Base-by-base conservation (phyloP, 2,329 filamentous ascomycete species). In the Magnaporthiopsis rhizophila region DNA sequence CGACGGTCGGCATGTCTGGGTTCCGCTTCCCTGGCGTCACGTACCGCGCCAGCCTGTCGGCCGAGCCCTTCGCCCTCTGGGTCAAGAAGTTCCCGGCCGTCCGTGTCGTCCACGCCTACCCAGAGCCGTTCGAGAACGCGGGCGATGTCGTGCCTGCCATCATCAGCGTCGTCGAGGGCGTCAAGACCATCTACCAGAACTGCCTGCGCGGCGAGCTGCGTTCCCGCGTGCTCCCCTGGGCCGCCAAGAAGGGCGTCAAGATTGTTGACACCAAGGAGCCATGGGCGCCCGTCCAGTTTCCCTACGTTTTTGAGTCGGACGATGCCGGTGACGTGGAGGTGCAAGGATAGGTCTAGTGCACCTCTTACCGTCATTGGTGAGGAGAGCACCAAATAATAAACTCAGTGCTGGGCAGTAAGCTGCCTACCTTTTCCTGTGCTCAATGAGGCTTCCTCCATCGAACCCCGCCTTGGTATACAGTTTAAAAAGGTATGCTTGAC, bases 51-150 rank as follows among this genome's bases (percentile, higher is more conserved):
- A 60, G 24, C 21, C 32, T 65, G 32, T 61, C 61, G 1, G 65
- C 65, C 12, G 62, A 64, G 28, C 32, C 64, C 0, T 65, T 63
- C 18, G 18, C 67, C 15, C 62, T 65, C 59, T 69, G 68, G 68
- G 56, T 65, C n/a, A 24, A 34, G 8, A 63, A 61, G 59, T 68
- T 69, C 56, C 45, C 53, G 3, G 12, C 30, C 34, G 64, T 60
- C 45, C 64, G 67, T 30, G 59, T 59, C 34, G 59, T 69, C 30
- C 58, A 56, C 21, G 57, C 65, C 32, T 66, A 65, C 36, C 65
- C 65, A n/a, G 57, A 62, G 38, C 13, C 26, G 30, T 38, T 58
- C n/a, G 21, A 50, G 21, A 30, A 36, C 18, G 28, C 36, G 30
- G 63, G 24, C 21, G 63, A 64, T 18, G 32, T 65, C 36, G 13